These are phyloP conservation scores for Lentinula detonsa DNA, from an alignment of 768 basidiomycete species.

Conservation along the genomic window DNA sequence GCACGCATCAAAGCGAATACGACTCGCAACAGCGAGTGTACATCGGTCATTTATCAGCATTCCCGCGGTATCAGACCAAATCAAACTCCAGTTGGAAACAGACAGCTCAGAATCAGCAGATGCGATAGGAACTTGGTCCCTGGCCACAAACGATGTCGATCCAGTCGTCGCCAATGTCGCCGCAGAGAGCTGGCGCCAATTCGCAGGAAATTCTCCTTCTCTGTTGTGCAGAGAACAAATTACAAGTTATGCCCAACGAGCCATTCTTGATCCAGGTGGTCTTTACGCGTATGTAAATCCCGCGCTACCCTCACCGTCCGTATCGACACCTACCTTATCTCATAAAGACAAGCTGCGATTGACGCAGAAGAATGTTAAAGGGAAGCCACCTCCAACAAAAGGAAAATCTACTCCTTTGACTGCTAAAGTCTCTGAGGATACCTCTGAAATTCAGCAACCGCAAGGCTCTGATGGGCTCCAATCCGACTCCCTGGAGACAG, in stretches of 20 bases:
- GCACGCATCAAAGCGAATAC: slow-evolving; percentile 75
- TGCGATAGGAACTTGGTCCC: slow-evolving; percentile 68
- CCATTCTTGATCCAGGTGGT: slow-evolving; percentile 55
- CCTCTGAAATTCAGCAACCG: slow-evolving; percentile 8
- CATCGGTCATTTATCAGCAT: slow-evolving; percentile 65
- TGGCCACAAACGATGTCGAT: slow-evolving; percentile 69
- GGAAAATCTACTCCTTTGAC: slow-evolving; percentile 15
- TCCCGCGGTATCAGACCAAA: slow-evolving; percentile 36
- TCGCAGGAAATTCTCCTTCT: slow-evolving; percentile 21
- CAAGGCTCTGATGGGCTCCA: slow-evolving; percentile 50
- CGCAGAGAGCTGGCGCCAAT: slow-evolving; percentile 46
- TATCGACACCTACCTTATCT: slow-evolving; percentile 18
- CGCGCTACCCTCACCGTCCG: slow-evolving; percentile 32
- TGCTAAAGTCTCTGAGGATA: slow-evolving; percentile 27
- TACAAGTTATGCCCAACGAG: slow-evolving; percentile 48
- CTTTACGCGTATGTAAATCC: slow-evolving; percentile 64
- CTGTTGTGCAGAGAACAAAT: slow-evolving; percentile 24
- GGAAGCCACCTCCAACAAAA: slow-evolving; percentile 19
- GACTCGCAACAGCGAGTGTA: slow-evolving; percentile 49
- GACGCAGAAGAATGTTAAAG: neutral
- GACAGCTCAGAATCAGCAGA: slow-evolving; percentile 34
- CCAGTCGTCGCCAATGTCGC: slow-evolving; percentile 48
- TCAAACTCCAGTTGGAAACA: slow-evolving; percentile 22
- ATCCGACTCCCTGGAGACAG: slow-evolving; percentile 36
- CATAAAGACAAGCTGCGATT: slow-evolving; percentile 12